Evolutionary conservation across 2,329 filamentous ascomycete genomes (phyloP).

Genomic region (Calonectria leucothoes): DNA sequence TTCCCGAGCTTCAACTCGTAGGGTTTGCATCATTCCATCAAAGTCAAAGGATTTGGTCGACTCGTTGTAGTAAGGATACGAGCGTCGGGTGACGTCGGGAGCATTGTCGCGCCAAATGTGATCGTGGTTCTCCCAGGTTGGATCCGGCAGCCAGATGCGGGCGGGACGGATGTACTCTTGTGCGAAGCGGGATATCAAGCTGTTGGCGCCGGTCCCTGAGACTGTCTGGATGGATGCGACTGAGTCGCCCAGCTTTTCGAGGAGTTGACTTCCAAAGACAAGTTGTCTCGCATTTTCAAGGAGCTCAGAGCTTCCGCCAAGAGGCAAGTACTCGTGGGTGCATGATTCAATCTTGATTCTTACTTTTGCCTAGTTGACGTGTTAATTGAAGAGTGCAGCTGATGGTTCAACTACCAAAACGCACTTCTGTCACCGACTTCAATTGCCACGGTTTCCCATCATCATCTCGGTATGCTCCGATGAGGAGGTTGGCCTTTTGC

Average conservation of each 20-base stretch:
- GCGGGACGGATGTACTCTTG: slow-evolving; percentile 30
- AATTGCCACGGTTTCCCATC: neutral
- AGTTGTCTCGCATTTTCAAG: neutral
- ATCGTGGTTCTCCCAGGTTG: slow-evolving; percentile 61
- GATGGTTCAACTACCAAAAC: neutral
- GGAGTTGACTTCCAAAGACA: neutral
- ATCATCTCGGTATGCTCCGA: slow-evolving; percentile 4
- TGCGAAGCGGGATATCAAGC: slow-evolving; percentile 44
- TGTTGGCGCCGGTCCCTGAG: slow-evolving; percentile 50
- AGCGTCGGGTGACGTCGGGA: slow-evolving; percentile 32
- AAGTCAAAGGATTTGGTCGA: slow-evolving; percentile 44
- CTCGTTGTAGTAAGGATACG: slow-evolving; percentile 48
- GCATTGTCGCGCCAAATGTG: slow-evolving; percentile 45
- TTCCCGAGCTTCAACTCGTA: slow-evolving; percentile 37
- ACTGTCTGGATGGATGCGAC: slow-evolving; percentile 49
- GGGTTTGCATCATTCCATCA: slow-evolving; percentile 39
- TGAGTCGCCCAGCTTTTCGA: neutral
- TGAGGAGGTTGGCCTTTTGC: neutral
- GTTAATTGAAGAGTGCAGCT: neutral
- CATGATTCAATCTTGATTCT: neutral
- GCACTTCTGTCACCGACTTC: neutral
- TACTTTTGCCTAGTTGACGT: neutral
- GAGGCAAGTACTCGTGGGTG: neutral
- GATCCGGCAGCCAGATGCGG: slow-evolving; percentile 43
- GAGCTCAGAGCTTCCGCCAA: neutral